Evolutionary conservation across 495 filamentous ascomycete genomes (phyloP), one percentile per base, ranked within the genome.

Genomic region (Annulohypoxylon bovei): DNA sequence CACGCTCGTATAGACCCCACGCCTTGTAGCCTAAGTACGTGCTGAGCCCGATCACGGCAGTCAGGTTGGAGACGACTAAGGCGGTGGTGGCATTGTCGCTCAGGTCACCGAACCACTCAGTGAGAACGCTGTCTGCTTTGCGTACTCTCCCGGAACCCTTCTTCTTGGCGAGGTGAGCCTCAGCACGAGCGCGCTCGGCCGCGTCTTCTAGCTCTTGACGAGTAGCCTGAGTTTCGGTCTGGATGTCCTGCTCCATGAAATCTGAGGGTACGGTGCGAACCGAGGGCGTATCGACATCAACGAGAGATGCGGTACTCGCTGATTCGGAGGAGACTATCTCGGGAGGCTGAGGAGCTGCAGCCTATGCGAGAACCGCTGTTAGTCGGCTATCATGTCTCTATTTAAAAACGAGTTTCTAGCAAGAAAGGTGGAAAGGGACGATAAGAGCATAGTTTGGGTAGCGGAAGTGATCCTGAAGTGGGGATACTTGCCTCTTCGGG

Each of bases 271-370:
- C 91, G 16, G 88, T 86, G 70, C 83, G 85, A 54, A 94, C 84
- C 54, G 92, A 90, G 11, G 90, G 90, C 1, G 84, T 82, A 81
- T 94, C 91, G 68, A 94, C 91, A 77, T 95, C 92, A 75, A 94
- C 82, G 46, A 95, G 85, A 32, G 88, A 92, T 9, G 85, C 79
- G 12, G 81, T 78, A 65, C 86, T 86, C 64, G 84, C 82, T 32
- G 82, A 82, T 73, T 89, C 86, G 62, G 84, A 84, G 66, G 85
- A 81, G 71, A 88, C 83, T 70, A 95, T 71, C 73, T 88, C 79
- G 4, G 89, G 88, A 5, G 88, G 81, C 68, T 84, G 92, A 82
- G 71, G 92, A 85, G 78, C 91, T 78, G 78, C 91, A 86, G 83
- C 83, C 83, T 86, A 54, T 66, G 16, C 7, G 2, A 25, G 9